Evolutionary conservation across 2,329 filamentous ascomycete species (phyloP), one percentile per base, ranked within the genome.

Genomic region (Colletotrichum camelliae): DNA sequence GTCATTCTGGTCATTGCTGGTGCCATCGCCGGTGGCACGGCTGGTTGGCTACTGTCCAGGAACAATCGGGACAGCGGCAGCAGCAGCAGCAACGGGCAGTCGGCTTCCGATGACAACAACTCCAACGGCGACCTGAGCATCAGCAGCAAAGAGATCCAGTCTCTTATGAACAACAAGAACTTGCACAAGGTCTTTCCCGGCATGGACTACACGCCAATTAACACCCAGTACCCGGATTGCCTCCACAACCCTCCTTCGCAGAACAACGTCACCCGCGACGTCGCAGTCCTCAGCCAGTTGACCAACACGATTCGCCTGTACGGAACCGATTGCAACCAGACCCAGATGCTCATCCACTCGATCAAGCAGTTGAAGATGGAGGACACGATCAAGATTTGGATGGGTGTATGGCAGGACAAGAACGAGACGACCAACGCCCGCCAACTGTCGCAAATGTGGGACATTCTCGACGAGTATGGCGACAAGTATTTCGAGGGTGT

Each of bases 301-400:
- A 98, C 96, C 75, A 96, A 98, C 82, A 93, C 93, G 4, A 91
- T 98, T 64, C 93, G 96, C 9, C 89, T 98, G 1, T 98, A 98
- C 83, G 96, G 96, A 66, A 98, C 95, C 15, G 96, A 98, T 86
- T 98, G 96, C 89, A 98, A 98, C 85, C 96, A 98, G 85, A 98
- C 96, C 0, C 91, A 98, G 84, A 97, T 98, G 94, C 91, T 97
- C 1, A 87, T 98, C 10, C 93, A 97, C 80, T 93, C 96, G 24
- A 93, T 98, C 79, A 89, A 94, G 73, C 90, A 90, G 67, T 89
- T 98, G 15, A 89, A 93, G 68, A 86, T 98, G 79, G 89, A 94
- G 70, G 89, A 91, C 72, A 88, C 87, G 2, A 92, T 98, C 87
- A 98, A 97, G 84, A 88, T 98, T 77, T 98, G 96, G 96, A 88